Percentiles rank a stretch among this genome's conserved stretches.
phyloP scores from a whole-genome alignment of 208 protist species.

The Acanthamoeba comandoni region DNA sequence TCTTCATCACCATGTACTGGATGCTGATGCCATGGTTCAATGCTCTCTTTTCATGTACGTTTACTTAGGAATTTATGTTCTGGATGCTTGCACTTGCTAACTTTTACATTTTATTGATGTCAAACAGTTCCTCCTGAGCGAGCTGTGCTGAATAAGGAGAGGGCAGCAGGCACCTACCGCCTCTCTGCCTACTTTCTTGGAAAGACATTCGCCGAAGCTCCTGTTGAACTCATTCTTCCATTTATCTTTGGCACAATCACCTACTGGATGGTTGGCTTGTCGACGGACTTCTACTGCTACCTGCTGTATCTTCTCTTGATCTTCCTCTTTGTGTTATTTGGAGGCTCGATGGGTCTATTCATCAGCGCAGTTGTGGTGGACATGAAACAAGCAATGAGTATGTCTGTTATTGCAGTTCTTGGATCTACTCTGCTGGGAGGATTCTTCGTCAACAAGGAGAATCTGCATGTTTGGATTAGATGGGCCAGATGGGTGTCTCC shows the following conservation, averaged over 20 bases:
- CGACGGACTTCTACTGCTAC: constrained; percentile 26
- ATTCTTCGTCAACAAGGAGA: constrained; percentile 57
- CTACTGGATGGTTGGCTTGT: constrained; percentile 79
- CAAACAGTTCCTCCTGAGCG: constrained; percentile 74
- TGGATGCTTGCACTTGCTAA: no score
- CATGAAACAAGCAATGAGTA: constrained; percentile 52
- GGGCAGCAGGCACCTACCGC: constrained; percentile 58
- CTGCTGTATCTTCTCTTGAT: constrained; percentile 68
- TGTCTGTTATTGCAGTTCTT: constrained; percentile 40
- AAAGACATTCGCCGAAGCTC: constrained; percentile 78
- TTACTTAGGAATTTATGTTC: no score
- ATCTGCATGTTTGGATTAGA: constrained; percentile 42
- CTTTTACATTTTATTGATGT: no score
- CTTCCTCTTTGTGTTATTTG: constrained; percentile 42
- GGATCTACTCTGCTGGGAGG: constrained; percentile 61
- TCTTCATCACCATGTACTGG: constrained; percentile 81
- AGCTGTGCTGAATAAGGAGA: constrained; percentile 77
- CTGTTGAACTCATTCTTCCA: constrained; percentile 76
- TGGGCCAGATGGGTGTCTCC: constrained; percentile 51
- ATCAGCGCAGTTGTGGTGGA: constrained; percentile 41
- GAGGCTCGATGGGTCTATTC: constrained; percentile 18
- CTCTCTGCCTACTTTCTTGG: constrained; percentile 81
- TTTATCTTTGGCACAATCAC: constrained; percentile 79
- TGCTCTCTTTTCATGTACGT: constrained; percentile 53
- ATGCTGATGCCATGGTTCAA: constrained; percentile 70